phyloP scores from a whole-genome alignment of 2,329 filamentous ascomycete genomes.

The Madurella mycetomatis region DNA sequence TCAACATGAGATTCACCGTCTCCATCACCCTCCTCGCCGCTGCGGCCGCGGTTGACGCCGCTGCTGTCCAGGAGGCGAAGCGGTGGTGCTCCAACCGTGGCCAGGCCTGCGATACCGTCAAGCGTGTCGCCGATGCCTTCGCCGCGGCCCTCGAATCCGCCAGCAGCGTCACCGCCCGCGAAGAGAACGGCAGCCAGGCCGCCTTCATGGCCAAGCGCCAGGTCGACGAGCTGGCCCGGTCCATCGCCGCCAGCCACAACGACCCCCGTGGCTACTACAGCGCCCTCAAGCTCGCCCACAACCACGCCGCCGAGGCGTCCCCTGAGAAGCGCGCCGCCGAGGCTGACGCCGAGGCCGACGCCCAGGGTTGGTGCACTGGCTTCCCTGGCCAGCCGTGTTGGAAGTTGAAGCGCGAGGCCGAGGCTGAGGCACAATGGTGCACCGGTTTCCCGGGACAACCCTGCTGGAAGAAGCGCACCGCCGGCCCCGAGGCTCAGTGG shows the following conservation, averaged over 20 bases:
- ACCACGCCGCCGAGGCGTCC: conserved; percentile 24
- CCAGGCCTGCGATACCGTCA: conserved; percentile 29
- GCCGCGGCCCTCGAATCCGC: conserved; percentile 26
- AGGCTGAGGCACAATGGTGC: conserved; percentile 32
- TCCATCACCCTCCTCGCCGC: conserved; percentile 26
- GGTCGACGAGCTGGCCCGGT: conserved; percentile 36
- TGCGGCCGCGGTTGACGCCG: conserved; percentile 26
- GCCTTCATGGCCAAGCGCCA: conserved; percentile 37
- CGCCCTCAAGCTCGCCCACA: conserved; percentile 28
- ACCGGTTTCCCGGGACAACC: conserved; percentile 33
- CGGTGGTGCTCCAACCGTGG: conserved; percentile 22
- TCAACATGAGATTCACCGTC: conserved; percentile 30
- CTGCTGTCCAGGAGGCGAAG: conserved; percentile 26
- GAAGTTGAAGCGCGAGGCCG: conserved; percentile 24
- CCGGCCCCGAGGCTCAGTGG: conserved; percentile 20
- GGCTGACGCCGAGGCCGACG: conserved; percentile 17
- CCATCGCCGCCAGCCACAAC: conserved; percentile 31
- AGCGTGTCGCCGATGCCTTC: conserved; percentile 37
- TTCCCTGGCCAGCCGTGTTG: conserved; percentile 38
- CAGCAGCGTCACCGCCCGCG: conserved; percentile 28
- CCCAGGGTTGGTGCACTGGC: conserved; percentile 28
- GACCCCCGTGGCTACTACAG: conserved; percentile 33
- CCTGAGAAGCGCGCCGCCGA: conserved; percentile 4
- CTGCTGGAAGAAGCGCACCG: conserved; percentile 30
- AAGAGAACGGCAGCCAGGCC: conserved; percentile 32